These are phyloP conservation scores for Crithidia thermophila DNA, from an alignment of 208 protist species.

Conservation along the genomic window DNA sequence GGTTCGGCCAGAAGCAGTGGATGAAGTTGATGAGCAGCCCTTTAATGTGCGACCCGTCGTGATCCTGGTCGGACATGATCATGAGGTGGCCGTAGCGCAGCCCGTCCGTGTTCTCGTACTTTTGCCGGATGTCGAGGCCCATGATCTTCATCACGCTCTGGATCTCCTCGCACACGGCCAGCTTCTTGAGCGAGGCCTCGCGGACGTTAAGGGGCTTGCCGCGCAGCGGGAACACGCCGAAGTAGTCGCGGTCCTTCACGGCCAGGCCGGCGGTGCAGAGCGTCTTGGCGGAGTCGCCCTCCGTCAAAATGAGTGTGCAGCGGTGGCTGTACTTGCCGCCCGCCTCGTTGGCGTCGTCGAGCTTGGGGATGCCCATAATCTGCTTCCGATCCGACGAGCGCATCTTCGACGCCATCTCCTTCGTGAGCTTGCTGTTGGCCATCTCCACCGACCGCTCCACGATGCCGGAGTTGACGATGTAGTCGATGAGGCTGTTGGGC, in stretches of 20 bases:
- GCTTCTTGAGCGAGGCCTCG: slow-evolving; percentile 94
- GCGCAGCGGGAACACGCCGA: slow-evolving; percentile 99
- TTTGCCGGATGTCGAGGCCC: slow-evolving; percentile 94
- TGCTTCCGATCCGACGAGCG: slow-evolving; percentile 71
- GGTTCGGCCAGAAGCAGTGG: slow-evolving; percentile 99
- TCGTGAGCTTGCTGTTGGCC: slow-evolving; percentile 96
- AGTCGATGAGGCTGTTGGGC: slow-evolving; percentile 95
- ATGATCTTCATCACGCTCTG: slow-evolving; percentile 95
- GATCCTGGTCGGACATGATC: slow-evolving; percentile 99
- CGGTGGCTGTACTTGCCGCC: slow-evolving; percentile 94
- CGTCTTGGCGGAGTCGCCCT: slow-evolving; percentile 99
- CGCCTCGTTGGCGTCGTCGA: slow-evolving; percentile 99
- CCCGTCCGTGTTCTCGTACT: slow-evolving; percentile 83
- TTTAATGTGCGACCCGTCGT: slow-evolving; percentile 99
- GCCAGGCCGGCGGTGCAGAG: slow-evolving; percentile 97
- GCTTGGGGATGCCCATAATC: slow-evolving; percentile 98
- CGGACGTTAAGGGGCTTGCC: slow-evolving; percentile 99
- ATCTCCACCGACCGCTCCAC: slow-evolving; percentile 95
- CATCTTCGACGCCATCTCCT: slow-evolving; percentile 87
- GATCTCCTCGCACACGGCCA: slow-evolving; percentile 97
- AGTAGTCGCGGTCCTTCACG: slow-evolving; percentile 98
- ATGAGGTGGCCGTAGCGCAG: slow-evolving; percentile 99
- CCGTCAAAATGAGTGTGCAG: slow-evolving; percentile 99
- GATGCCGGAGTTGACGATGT: slow-evolving; percentile 95
- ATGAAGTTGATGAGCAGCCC: slow-evolving; percentile 99